Conservation (phyloP, 148 eudicot species). For the Beta vulgaris region DNA sequence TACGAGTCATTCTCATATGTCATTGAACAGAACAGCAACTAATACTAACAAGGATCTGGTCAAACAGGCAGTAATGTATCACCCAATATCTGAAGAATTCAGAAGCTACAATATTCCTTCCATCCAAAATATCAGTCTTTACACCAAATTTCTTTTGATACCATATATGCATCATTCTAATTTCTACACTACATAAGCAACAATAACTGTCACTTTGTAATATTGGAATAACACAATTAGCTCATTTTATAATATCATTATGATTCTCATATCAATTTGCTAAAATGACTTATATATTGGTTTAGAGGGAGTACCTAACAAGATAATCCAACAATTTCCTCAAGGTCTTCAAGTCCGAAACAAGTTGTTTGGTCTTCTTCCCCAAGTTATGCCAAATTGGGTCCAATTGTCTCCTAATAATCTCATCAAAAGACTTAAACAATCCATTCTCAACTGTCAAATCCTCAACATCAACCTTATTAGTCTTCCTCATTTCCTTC, state of each 20-base stretch:
- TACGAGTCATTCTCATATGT: background rate
- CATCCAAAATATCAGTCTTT: too few relatives aligned
- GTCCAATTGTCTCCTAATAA: slow-evolving; percentile 87
- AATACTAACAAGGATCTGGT: slow-evolving; percentile 1
- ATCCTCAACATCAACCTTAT: slow-evolving; percentile 98
- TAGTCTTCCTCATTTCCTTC: slow-evolving; percentile 98
- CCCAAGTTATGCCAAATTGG: slow-evolving; percentile 99
- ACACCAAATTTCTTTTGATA: too few relatives aligned
- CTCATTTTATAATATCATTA: too few relatives aligned
- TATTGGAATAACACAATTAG: too few relatives aligned
- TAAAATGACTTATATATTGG: too few relatives aligned
- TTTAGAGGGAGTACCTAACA: slow-evolving; percentile 50
- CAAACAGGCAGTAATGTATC: too few relatives aligned
- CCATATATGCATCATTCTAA: too few relatives aligned
- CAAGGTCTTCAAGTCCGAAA: slow-evolving; percentile 92
- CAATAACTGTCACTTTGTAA: too few relatives aligned
- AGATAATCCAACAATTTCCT: slow-evolving; percentile 94
- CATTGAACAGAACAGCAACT: background rate
- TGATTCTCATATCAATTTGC: background rate
- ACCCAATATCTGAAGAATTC: too few relatives aligned
- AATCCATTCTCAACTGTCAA: slow-evolving; percentile 91
- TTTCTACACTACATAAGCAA: too few relatives aligned
- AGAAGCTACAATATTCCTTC: too few relatives aligned
- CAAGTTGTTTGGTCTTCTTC: slow-evolving; percentile 96
- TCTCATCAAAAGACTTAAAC: slow-evolving; percentile 98